These are phyloP conservation scores for Chimonanthus salicifolius DNA, from an alignment of 164 flowering plant genomes.

Conservation along the genomic window DNA sequence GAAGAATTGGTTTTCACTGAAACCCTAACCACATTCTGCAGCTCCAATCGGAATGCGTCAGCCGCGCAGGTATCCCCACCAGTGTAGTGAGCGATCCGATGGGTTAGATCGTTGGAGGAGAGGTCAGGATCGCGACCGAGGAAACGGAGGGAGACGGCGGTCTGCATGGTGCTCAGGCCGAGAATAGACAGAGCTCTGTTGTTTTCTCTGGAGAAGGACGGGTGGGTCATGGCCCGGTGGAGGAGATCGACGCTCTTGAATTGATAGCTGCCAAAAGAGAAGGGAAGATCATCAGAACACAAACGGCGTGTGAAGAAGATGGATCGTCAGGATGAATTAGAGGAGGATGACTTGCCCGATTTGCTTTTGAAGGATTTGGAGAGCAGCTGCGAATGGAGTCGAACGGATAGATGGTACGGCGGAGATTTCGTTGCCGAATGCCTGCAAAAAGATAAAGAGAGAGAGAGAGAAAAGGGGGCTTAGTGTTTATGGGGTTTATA, in stretches of 20 bases:
- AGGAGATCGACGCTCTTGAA: slow-evolving; percentile 40
- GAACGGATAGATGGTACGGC: neutral
- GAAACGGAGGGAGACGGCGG: slow-evolving; percentile 34
- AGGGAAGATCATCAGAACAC: neutral
- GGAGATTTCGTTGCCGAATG: neutral
- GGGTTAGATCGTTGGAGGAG: slow-evolving; percentile 43
- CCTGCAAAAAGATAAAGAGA: neutral
- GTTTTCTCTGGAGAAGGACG: slow-evolving; percentile 73
- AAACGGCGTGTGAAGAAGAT: neutral
- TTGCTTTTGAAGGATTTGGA: slow-evolving; percentile 44
- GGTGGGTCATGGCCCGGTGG: slow-evolving; percentile 70
- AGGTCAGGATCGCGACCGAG: slow-evolving; percentile 41
- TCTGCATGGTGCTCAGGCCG: slow-evolving; percentile 43
- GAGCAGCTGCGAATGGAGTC: slow-evolving; percentile 39
- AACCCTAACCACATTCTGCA: slow-evolving; percentile 66
- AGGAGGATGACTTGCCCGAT: slow-evolving; percentile 30
- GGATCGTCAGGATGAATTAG: neutral
- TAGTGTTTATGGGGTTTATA: neutral
- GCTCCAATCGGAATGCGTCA: slow-evolving; percentile 46
- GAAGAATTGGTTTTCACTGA: slow-evolving; percentile 48
- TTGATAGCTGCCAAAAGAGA: slow-evolving; percentile 34
- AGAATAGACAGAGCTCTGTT: slow-evolving; percentile 54
- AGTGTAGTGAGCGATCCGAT: slow-evolving; percentile 31
- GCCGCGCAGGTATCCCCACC: slow-evolving; percentile 44
- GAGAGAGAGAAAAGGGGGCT: slow-evolving; percentile 1